Base-by-base conservation (phyloP, 495 filamentous ascomycete species). In the Hypoxylon crocopeplum region DNA sequence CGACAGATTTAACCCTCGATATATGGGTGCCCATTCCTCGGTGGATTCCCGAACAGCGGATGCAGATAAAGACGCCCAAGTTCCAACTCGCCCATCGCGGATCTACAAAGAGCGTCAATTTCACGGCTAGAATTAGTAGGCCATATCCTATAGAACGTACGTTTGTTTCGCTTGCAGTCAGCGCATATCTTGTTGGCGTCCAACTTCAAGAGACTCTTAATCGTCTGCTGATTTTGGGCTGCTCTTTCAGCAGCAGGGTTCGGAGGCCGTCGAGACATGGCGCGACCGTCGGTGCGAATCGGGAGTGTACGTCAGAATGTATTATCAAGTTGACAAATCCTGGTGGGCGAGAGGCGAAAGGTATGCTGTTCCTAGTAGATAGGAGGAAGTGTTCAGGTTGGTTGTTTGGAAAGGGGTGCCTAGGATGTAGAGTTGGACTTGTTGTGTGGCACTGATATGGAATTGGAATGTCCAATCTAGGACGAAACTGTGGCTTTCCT, bases 31-130 rank as follows among this genome's bases (percentile, higher is more conserved):
- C 94, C 92, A 98, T 97, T 37, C 93, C 92, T 65, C 94, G 88
- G 75, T 98, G 94, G 67, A 98, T 97, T 61, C 94, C 94, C 7
- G 95, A 98, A 72, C 94, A 98, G 53, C 93, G 89, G 69, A 98
- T 98, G 76, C 94, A 98, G 62, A 98, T 79, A 69, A 98, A 98
- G 63, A 98, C 86, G 47, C 93, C 93, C 47, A 96, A 73, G 69
- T 97, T 97, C 93, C 94, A 98, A 64, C 91, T 95, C 2, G 95
- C 94, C 94, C 94, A 98, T 87, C 95, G 84, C 56, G 94, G 95
- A 77, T 96, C 91, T 96, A 69, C 24, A 42, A 40, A 16, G 32
- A 36, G 45, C 10, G 39, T 39, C 39, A 56, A 13, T 33, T 16
- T 15, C 3, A 15, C 50, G 16, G 15, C n/a, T 16, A 36, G 10